Conservation (phyloP, 1,284 basidiomycete species). For the Anthracocystis setariae region DNA sequence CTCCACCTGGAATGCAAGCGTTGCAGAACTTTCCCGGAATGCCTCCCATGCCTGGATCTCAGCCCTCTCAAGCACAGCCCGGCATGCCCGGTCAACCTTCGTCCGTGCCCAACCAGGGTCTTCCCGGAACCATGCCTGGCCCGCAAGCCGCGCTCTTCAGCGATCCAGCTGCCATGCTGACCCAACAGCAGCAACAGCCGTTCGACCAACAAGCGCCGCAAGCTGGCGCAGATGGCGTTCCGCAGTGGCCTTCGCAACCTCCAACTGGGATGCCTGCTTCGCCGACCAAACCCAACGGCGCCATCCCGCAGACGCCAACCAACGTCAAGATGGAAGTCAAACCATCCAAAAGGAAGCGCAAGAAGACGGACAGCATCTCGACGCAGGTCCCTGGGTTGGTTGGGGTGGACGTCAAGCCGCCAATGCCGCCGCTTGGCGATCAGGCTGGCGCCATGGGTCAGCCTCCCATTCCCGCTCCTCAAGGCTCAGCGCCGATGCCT, state of each 20-base stretch:
- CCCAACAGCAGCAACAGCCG: conserved; percentile 28
- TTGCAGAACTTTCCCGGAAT: conserved; percentile 22
- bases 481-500: conserved; percentile 3
- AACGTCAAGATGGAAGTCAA: conserved; percentile 34
- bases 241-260: conserved; percentile 40
- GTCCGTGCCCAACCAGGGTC: conserved; percentile 23
- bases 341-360: conserved; percentile 42
- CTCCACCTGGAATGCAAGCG: conserved; percentile 7
- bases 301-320: conserved; percentile 23
- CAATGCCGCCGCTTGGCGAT: conserved; percentile 24
- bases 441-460: conserved; percentile 13
- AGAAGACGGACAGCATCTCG: conserved; percentile 36
- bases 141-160: conserved; percentile 21
- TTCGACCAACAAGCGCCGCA: conserved; percentile 18
- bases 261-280: conserved; percentile 23
- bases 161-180: conserved; percentile 24
- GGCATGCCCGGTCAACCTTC: conserved; percentile 28
- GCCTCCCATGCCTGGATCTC: conserved; percentile 13
- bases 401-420: conserved; percentile 32
- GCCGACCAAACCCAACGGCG: conserved; percentile 32
- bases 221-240: conserved; percentile 22
- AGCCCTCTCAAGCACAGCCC: conserved; percentile 9
- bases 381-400: conserved; percentile 15
- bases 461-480: conserved; percentile 6
- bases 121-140: conserved; percentile 30